A percentile compares a stretch with the other conserved stretches of the same genome.
Evolutionary conservation across 177 flowering plant species (phyloP).

Genomic region (Vitis hybrid): DNA sequence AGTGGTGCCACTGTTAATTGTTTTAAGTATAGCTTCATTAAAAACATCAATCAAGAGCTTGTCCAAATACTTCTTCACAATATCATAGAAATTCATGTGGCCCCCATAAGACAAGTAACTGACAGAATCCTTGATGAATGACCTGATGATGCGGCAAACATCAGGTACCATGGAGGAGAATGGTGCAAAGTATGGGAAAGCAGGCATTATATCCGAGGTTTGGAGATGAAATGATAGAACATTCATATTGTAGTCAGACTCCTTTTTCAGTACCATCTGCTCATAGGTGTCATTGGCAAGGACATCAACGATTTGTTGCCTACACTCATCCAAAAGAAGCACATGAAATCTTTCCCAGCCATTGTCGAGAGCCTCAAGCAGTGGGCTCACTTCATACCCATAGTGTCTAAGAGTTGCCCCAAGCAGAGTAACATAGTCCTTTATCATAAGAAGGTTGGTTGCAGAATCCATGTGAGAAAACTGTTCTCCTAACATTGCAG

Average conservation of each 20-base stretch:
- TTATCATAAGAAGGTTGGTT: conserved; percentile 77
- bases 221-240: conserved; percentile 73
- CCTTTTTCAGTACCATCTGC: conserved; percentile 82
- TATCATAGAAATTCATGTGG: conserved; percentile 52
- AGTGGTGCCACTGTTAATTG: conserved; percentile 42
- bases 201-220: conserved; percentile 75
- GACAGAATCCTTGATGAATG: conserved; percentile 82
- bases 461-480: conserved; percentile 74
- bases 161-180: conserved; percentile 90
- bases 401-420: conserved; percentile 69
- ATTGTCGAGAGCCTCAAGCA: conserved; percentile 66
- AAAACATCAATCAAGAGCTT: conserved; percentile 80
- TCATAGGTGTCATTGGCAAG: conserved; percentile 66
- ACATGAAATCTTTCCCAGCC: conserved; percentile 76
- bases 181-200: conserved; percentile 86
- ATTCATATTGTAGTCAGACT: conserved; percentile 68
- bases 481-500: conserved; percentile 61
- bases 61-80: conserved; percentile 71
- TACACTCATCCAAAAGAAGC: conserved; percentile 80
- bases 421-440: conserved; percentile 89
- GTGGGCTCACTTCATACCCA: conserved; percentile 73
- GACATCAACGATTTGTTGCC: conserved; percentile 55
- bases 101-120: conserved; percentile 75
- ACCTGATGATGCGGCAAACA: conserved; percentile 68
- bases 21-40: conserved; percentile 64